phyloP scores from a whole-genome alignment of 2,329 filamentous ascomycete genomes.

The Emmonsiellopsis sp. region DNA sequence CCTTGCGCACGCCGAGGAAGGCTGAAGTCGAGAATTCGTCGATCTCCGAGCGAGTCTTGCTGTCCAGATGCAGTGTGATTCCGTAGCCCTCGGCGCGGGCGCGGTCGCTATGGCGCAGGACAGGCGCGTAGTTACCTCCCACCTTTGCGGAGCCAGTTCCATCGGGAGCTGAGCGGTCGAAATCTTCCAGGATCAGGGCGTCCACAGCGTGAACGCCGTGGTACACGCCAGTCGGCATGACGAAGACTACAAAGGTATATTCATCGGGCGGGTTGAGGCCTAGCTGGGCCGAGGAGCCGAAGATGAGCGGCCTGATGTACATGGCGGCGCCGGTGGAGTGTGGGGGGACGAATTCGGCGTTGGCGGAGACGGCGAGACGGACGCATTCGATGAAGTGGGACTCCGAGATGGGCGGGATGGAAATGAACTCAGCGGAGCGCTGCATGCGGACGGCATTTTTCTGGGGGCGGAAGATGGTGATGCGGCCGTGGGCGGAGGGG shows the following conservation, averaged over 20 bases:
- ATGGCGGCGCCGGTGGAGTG: constrained; percentile 81
- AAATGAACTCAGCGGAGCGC: constrained; percentile 73
- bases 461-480: constrained; percentile 80
- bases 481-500: constrained; percentile 47
- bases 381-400: constrained; percentile 68
- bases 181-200: constrained; percentile 80
- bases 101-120: constrained; percentile 76
- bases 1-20: constrained; percentile 69
- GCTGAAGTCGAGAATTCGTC: constrained; percentile 95
- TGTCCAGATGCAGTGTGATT: constrained; percentile 93
- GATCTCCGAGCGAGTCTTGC: constrained; percentile 70
- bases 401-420: constrained; percentile 70
- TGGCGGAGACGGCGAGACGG: constrained; percentile 72
- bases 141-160: constrained; percentile 89
- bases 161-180: constrained; percentile 85
- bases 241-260: constrained; percentile 85
- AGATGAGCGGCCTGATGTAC: constrained; percentile 85
- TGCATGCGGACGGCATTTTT: constrained; percentile 79
- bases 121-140: constrained; percentile 91
- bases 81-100: constrained; percentile 72
- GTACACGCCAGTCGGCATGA: constrained; percentile 87
- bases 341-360: constrained; percentile 85
- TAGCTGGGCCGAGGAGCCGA: constrained; percentile 78
- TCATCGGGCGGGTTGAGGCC: constrained; percentile 81
- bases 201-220: constrained; percentile 84